Evolutionary conservation across 1,139 yeast species (phyloP).

Genomic region (Suhomyces terraborum): DNA sequence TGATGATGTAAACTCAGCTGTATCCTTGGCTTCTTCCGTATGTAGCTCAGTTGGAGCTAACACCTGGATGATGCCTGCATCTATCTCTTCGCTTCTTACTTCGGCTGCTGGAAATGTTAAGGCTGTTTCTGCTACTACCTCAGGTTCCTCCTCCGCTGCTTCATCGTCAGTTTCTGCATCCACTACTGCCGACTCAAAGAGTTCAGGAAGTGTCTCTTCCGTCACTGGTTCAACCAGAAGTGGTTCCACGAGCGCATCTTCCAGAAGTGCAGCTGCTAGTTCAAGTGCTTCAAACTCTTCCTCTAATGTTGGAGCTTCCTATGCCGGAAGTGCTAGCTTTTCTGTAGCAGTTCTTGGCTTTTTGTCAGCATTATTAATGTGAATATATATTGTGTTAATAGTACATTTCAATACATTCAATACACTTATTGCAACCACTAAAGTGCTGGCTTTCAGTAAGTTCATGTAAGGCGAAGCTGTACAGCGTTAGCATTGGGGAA

Average conservation of each 20-base stretch:
- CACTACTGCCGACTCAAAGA: neutral
- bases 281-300: conserved; percentile 12
- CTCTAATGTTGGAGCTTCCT: neutral
- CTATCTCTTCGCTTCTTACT: conserved; percentile 35
- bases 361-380: neutral
- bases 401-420: too few species aligned
- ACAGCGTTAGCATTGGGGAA: neutral
- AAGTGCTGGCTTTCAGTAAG: too few species aligned
- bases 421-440: neutral
- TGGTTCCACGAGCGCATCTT: conserved; percentile 5
- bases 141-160: conserved; percentile 3
- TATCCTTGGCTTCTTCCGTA: conserved; percentile 43
- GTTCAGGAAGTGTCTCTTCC: too few species aligned
- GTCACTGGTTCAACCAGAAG: too few species aligned
- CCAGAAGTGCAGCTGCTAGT: neutral
- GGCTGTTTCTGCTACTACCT: conserved; percentile 16
- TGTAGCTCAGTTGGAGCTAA: conserved; percentile 49
- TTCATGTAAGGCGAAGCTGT: too few species aligned
- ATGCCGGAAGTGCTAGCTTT: neutral
- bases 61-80: conserved; percentile 49
- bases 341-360: neutral
- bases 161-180: neutral
- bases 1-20: conserved; percentile 39
- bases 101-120: conserved; percentile 29
- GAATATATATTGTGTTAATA: too few species aligned